Conservation (phyloP, 2,329 filamentous ascomycete genomes). For the Fusarium dimerum region DNA sequence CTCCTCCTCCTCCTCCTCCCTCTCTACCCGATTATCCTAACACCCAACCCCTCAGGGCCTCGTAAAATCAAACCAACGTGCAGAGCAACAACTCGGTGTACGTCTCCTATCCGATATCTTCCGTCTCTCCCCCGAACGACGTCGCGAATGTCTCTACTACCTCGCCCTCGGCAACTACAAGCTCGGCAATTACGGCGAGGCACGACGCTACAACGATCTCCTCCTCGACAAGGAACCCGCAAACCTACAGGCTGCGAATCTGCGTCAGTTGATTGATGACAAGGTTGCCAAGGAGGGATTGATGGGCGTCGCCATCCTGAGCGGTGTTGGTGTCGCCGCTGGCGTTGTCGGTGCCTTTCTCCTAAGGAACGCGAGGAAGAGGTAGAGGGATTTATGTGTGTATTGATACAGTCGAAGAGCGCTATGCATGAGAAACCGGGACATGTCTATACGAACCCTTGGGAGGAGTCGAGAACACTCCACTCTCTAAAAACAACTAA, state of each 20-base stretch:
- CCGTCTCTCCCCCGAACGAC: slow-evolving; percentile 85
- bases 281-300: slow-evolving; percentile 94
- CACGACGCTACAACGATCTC: slow-evolving; percentile 90
- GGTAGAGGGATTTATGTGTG: slow-evolving; percentile 35
- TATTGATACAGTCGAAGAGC: background rate
- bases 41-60: slow-evolving; percentile 60
- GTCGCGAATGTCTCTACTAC: slow-evolving; percentile 98
- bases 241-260: slow-evolving; percentile 86
- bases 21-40: background rate
- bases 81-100: slow-evolving; percentile 92
- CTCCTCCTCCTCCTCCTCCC: slow-evolving; percentile 1
- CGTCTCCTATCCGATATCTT: slow-evolving; percentile 96
- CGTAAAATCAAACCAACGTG: slow-evolving; percentile 84
- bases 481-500: background rate
- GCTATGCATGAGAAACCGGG: slow-evolving; percentile 11
- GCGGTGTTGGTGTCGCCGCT: slow-evolving; percentile 87
- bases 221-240: slow-evolving; percentile 87
- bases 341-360: slow-evolving; percentile 90
- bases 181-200: slow-evolving; percentile 95
- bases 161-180: slow-evolving; percentile 97
- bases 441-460: slow-evolving; percentile 8
- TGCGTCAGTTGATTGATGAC: slow-evolving; percentile 88
- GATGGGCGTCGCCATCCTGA: slow-evolving; percentile 91
- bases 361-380: slow-evolving; percentile 71
- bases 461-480: background rate